Conservation (phyloP, 805 yeast genomes). For the Phaffomyces opuntiae region DNA sequence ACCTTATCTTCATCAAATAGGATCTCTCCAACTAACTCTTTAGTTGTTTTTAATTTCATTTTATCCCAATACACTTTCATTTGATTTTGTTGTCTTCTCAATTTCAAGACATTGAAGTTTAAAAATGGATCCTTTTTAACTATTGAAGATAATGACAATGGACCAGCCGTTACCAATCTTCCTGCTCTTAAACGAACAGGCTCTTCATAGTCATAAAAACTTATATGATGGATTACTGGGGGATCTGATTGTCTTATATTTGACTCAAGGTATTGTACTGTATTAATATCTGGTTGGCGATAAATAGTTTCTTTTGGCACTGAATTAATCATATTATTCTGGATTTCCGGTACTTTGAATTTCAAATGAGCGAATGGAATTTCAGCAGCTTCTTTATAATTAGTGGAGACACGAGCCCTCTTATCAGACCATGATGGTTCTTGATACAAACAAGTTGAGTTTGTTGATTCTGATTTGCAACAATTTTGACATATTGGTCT, state of each 20-base stretch:
- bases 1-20: slow-evolving; percentile 13
- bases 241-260: not conserved
- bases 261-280: not conserved
- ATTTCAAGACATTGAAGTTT: slow-evolving; percentile 18
- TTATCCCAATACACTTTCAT: slow-evolving; percentile 4
- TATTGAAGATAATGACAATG: slow-evolving; percentile 24
- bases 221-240: slow-evolving; percentile 12
- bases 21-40: slow-evolving; percentile 16
- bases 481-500: slow-evolving; percentile 51
- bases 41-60: slow-evolving; percentile 2
- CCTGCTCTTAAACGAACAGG: slow-evolving; percentile 26
- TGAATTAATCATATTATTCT: not conserved
- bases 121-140: slow-evolving; percentile 26
- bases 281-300: not conserved
- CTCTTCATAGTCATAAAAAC: slow-evolving; percentile 25
- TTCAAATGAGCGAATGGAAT: slow-evolving; percentile 20
- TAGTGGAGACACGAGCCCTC: slow-evolving; percentile 8
- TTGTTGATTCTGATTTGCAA: slow-evolving; percentile 34
- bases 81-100: slow-evolving; percentile 23
- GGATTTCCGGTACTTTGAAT: not conserved
- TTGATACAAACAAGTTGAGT: slow-evolving; percentile 41
- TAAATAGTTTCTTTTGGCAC: too few relatives aligned
- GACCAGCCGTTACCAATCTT: slow-evolving; percentile 26
- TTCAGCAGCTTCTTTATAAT: slow-evolving; percentile 18
- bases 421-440: slow-evolving; percentile 54